Evolutionary conservation across 805 yeast species (phyloP), one percentile per base, ranked within the genome.

Genomic region (Zygoascus biomembranicola): DNA sequence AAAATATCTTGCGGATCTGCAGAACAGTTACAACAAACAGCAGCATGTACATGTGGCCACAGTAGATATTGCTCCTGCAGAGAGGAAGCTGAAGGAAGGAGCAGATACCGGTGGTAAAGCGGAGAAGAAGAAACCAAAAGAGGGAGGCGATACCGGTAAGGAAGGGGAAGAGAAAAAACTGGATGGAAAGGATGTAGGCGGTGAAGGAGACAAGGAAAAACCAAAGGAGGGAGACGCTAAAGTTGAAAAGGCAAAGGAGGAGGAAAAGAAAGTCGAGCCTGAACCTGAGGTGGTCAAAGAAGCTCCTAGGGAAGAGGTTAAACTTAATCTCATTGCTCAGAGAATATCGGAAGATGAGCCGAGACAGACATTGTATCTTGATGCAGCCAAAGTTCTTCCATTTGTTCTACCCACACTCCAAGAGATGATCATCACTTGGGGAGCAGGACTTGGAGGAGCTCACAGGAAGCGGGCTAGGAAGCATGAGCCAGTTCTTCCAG

Each of bases 401-500:
- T 77, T 87, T 32, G 77, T 80, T 1, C 69, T 89, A 31, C 97
- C 97, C 1, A 81, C 84, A n/a, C 62, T 80, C 9, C 71, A 79
- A 1, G 97, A 92, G 66, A 69, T 89, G 66, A 75, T 88, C 26
- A 80, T 78, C 53, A 76, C 77, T 44, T 92, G 88, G 74, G 95
- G 96, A 1, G 79, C 87, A 1, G 90, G 90, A 8, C 63, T 82
- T 16, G 84, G 87, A 2, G 87, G 88, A 1, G 67, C 79, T 1
- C 75, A 79, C 51, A 73, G 73, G 43, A 71, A 73, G 19, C 76
- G 82, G 50, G 78, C 85, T 18, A 72, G 73, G 53, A 70, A 76
- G 51, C 84, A 75, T 62, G 87, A 84, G 64, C 97, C 97, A 0
- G 71, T 80, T 20, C 68, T 90, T 47, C 92, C 96, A 0, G 69